Base-by-base conservation (phyloP, 2,329 filamentous ascomycete species). In the Tympanopsis confertula region DNA sequence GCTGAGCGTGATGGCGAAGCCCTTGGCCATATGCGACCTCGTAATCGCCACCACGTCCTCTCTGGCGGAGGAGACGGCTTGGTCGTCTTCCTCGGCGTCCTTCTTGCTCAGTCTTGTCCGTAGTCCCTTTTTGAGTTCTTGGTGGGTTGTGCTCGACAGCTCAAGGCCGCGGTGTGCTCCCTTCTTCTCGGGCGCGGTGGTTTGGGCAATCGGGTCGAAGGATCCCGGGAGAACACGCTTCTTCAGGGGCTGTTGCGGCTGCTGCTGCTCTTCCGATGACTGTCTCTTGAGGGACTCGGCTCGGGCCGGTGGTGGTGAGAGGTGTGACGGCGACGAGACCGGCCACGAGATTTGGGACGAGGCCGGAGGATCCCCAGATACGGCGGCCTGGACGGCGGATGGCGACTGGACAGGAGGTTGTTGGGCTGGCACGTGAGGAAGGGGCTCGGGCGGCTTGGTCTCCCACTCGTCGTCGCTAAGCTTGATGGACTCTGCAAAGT, bases 1-100 rank as follows among this genome's bases (percentile, higher is more conserved):
- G 53, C 86, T 95, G 24, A 98, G 66, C 39, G 81, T 79, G 7
- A 93, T 71, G 7, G 69, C 61, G 19, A 74, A 60, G 39, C 73
- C 56, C 51, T 58, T 53, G 39, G 58, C 43, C 12, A 48, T 41
- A 38, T 65, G 58, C 26, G 42, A 42, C 50, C 64, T 45, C 42
- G 48, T 37, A 30, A 52, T 15, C 41, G 49, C 33, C 38, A 47
- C 32, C 45, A 57, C 56, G 42, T 60, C 62, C 42, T 61, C 57
- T 45, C 55, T 65, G 26, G 53, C 52, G 18, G 55, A 55, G 7
- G 30, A 35, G 17, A n/a, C 15, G 7, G 30, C 7, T n/a, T 7
- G 13, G 17, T 49, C 17, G 51, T 46, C n/a, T 55, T 49, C 5
- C 51, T 42, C 10, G 63, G 58, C 26, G 40, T 20, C 14, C 20